Evolutionary conservation across 495 filamentous ascomycete species (phyloP), one percentile per base, ranked within the genome.

Genomic region (Podospora australis): DNA sequence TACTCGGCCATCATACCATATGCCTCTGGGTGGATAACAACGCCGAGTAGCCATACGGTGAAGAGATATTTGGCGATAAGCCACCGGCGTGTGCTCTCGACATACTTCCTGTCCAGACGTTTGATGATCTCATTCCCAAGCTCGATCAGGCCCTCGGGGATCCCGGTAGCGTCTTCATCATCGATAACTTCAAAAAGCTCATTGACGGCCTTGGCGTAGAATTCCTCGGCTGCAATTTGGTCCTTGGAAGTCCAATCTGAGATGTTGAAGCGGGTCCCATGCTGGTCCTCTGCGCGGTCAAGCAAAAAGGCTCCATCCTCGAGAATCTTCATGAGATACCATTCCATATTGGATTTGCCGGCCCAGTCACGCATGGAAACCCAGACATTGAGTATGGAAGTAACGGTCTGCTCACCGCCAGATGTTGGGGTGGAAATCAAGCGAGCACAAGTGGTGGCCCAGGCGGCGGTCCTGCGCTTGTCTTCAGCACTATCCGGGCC

Each of bases 11-110:
- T 82, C 65, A 96, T 84, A 40, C 88, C 90, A 49, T 89, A 84
- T 22, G 79, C 82, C 79, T 98, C 92, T 2, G 92, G 92, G 58
- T 90, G 86, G 39, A 88, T 86, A 53, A 98, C 77, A 39, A 88
- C 86, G 53, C 86, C 84, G 32, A 85, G 78, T 25, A 98, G 72
- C 68, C 88, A 96, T 35, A 82, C 84, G 24, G 87, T 84, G 60
- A 96, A 96, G 54, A 95, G 84, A 84, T 90, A 98, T 59, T 90
- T 89, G 41, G 83, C 80, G 53, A 95, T 82, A 48, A 96, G 74
- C 70, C 88, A 91, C 56, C 79, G 79, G 49, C 84, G 74, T 30
- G 87, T 87, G 48, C 77, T 79, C 48, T 82, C 79, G 53, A 85
- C 81, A 46, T 72, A 79, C 50, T 85, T 83, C 43, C 75, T 78